Evolutionary conservation across 1,284 basidiomycete species (phyloP).

Genomic region (Cryptococcus sp.): DNA sequence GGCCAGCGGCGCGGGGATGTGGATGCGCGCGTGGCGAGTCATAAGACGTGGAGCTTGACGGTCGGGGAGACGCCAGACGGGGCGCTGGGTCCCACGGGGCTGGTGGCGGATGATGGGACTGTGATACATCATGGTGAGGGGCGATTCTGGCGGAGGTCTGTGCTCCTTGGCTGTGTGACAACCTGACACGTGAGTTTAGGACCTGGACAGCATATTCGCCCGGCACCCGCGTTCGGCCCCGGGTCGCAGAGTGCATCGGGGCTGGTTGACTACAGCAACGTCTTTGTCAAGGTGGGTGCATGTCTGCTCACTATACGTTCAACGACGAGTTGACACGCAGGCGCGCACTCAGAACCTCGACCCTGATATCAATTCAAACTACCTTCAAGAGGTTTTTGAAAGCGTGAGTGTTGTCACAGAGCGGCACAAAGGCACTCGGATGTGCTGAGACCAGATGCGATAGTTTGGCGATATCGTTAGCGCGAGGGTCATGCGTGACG

Average conservation of each 20-base stretch:
- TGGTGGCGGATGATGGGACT: constrained; percentile 35
- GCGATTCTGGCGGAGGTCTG: background rate
- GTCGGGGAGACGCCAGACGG: constrained; percentile 24
- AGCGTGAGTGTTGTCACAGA: constrained; percentile 54
- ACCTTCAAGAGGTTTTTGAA: constrained; percentile 74
- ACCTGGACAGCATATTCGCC: constrained; percentile 82
- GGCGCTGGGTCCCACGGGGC: constrained; percentile 20
- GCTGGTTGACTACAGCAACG: constrained; percentile 83
- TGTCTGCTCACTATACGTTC: no score
- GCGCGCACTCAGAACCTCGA: constrained; percentile 68
- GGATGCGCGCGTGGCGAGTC: background rate
- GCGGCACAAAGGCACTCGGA: background rate
- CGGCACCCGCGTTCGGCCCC: constrained; percentile 66
- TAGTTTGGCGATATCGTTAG: constrained; percentile 83
- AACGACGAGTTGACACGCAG: no score
- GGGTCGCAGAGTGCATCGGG: constrained; percentile 76
- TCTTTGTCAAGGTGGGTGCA: constrained; percentile 56
- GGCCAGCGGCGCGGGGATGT: constrained; percentile 2
- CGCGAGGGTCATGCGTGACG: constrained; percentile 90
- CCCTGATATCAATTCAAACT: constrained; percentile 75
- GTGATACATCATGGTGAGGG: constrained; percentile 62
- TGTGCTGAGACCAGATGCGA: background rate
- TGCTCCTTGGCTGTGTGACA: background rate
- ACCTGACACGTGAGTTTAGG: no score
- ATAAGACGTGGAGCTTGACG: constrained; percentile 28